A percentile compares a stretch with the other conserved stretches of the same genome.
phyloP scores from a whole-genome alignment of 257 asterid species.

The Penstemon davidsonii region DNA sequence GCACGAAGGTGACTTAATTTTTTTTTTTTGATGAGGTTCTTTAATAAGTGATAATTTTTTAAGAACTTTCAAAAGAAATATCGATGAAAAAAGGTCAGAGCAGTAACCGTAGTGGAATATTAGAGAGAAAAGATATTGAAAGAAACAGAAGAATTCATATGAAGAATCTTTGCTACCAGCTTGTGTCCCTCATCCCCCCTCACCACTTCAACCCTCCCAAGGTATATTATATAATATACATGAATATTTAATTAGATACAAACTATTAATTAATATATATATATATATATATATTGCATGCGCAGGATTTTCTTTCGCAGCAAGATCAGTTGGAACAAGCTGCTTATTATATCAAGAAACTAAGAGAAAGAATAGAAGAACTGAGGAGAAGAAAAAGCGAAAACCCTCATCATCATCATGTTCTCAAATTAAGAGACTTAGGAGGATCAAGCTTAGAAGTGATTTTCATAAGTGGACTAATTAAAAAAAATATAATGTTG shows the following conservation, averaged over 20 bases:
- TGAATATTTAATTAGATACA: background rate
- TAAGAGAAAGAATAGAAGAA: constrained; percentile 36
- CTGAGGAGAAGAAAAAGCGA: constrained; percentile 29
- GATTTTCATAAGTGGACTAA: constrained; percentile 30
- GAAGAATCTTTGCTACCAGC: constrained; percentile 25
- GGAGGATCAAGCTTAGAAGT: constrained; percentile 41
- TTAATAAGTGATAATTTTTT: too few species aligned
- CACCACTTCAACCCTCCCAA: constrained; percentile 25
- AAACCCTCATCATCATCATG: background rate
- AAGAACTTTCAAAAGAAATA: too few species aligned
- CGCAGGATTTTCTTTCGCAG: constrained; percentile 39
- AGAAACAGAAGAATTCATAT: constrained; percentile 16
- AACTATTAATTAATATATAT: background rate
- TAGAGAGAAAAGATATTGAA: constrained; percentile 30
- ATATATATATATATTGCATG: background rate
- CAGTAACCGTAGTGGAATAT: background rate
- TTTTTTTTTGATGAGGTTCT: too few species aligned
- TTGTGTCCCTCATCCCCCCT: constrained; percentile 42
- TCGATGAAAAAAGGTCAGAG: constrained; percentile 10
- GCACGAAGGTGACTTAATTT: too few species aligned
- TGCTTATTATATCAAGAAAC: constrained; percentile 29
- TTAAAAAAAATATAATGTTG: constrained; percentile 24
- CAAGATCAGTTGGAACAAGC: constrained; percentile 43
- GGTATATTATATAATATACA: constrained; percentile 21
- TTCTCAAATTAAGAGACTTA: constrained; percentile 34